Evolutionary conservation across 1,284 basidiomycete genomes (phyloP).

Genomic region (Trichosporon ovoides): DNA sequence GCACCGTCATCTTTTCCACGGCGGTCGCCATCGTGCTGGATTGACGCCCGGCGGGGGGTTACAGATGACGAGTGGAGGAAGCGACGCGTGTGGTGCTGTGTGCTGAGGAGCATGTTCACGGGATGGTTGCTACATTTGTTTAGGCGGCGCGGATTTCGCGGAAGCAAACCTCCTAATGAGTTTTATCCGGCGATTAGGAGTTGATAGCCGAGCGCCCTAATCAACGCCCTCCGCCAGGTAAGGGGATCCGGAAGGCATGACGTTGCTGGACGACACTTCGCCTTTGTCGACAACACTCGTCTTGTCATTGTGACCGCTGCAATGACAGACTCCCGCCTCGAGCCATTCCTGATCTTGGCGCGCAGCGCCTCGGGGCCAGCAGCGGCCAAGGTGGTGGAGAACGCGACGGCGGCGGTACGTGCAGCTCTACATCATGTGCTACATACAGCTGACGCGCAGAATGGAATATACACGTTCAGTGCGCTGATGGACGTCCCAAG

Average conservation of each 20-base stretch:
- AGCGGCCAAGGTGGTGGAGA: slow-evolving; percentile 77
- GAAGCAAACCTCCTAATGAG: background rate
- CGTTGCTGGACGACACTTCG: background rate
- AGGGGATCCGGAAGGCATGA: background rate
- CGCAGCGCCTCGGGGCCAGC: slow-evolving; percentile 85
- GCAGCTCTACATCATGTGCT: background rate
- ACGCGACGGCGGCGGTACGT: slow-evolving; percentile 68
- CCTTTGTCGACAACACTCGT: background rate
- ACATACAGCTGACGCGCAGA: slow-evolving; percentile 42
- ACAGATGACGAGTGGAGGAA: background rate
- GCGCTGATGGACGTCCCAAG: slow-evolving; percentile 77
- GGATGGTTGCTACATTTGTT: background rate
- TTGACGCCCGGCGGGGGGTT: background rate
- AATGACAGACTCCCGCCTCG: slow-evolving; percentile 51
- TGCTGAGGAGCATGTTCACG: background rate
- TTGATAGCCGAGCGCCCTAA: background rate
- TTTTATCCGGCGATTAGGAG: background rate
- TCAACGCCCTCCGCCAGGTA: background rate
- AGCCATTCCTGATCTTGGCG: slow-evolving; percentile 82
- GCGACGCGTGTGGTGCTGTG: background rate
- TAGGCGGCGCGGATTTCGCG: background rate
- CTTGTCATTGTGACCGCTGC: background rate
- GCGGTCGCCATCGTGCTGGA: slow-evolving; percentile 12
- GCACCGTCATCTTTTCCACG: slow-evolving; percentile 32
- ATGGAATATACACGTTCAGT: slow-evolving; percentile 82